Base-by-base conservation (phyloP, 306 rosid genomes). In the Acacia crassicarpa region DNA sequence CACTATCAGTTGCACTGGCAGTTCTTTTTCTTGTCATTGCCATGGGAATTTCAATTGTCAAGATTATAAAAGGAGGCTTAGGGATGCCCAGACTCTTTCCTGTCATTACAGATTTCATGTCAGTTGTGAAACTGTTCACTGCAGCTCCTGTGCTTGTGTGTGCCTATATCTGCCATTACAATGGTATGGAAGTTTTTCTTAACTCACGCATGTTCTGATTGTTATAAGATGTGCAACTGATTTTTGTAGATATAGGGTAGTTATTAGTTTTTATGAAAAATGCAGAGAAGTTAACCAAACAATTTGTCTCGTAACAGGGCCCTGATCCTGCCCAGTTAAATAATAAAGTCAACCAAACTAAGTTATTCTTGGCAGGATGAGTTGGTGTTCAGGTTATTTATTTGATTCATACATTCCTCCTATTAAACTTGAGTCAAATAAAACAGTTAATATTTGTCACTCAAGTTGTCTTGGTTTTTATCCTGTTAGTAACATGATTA, bases 101-200 rank as follows among this genome's bases (percentile, higher is more conserved):
- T 2, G 78, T 83, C 79, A 83, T 94, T 73, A 86, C 90, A n/a
- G 89, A 86, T 70, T 77, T 83, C 17, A 44, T 91, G 3, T 89
- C 97, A 12, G 74, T 91, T 85, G 69, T 92, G 59, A 82, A 84
- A 44, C 89, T 92, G 35, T 94, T 94, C 83, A 94, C 98, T 1
- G 95, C 87, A 15, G 92, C 84, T 83, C 98, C 98, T 38, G 93
- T 94, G 68, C 85, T 94, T 41, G 97, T 94, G 78, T 91, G 90
- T 19, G 98, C 97, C 62, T 94, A 74, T 81, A 86, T 94, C 74
- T 94, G 98, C 85, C 98, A 94, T 74, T 94, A 87, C 89, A 94
- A 94, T 20, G 97, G 98, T 94, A 91, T 80, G 86, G 19, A 61
- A 71, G 1, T 30, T 58, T 70, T 84, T 85, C 44, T 17, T 41